Conservation (phyloP, 441 rosid species). For the Viola pubescens region DNA sequence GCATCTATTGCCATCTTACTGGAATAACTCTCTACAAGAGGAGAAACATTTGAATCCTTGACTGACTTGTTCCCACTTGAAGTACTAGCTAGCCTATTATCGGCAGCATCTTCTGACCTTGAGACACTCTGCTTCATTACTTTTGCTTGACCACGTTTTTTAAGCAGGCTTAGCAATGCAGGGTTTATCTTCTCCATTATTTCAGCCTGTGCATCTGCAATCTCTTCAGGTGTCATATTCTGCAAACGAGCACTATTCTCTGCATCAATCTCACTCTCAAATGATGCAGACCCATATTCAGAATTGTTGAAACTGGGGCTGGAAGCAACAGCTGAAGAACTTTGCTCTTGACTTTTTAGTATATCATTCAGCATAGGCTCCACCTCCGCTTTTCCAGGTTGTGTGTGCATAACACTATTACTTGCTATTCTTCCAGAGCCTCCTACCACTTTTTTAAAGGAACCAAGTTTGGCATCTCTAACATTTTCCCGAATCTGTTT, state of each 20-base stretch:
- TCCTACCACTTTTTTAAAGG: too few species aligned
- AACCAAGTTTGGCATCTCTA: background rate
- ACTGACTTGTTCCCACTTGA: conserved; percentile 20
- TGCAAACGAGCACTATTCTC: conserved; percentile 60
- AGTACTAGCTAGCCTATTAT: conserved; percentile 13
- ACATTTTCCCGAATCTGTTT: conserved; percentile 16
- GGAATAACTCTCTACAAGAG: conserved; percentile 19
- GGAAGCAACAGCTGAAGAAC: conserved; percentile 20
- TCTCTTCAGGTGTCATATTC: conserved; percentile 69
- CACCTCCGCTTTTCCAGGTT: conserved; percentile 16
- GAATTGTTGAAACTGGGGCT: conserved; percentile 23
- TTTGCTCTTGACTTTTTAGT: conserved; percentile 17
- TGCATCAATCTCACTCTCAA: conserved; percentile 69
- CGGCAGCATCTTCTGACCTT: conserved; percentile 15
- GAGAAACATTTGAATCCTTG: conserved; percentile 27
- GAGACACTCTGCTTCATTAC: conserved; percentile 39
- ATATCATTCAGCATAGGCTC: conserved; percentile 13
- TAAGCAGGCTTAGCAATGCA: conserved; percentile 52
- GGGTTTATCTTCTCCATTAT: conserved; percentile 77
- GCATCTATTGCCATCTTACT: conserved; percentile 18
- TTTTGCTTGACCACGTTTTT: conserved; percentile 54
- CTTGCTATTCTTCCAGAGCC: conserved; percentile 8
- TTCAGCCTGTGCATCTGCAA: conserved; percentile 78
- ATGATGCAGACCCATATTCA: conserved; percentile 34
- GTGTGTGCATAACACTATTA: conserved; percentile 16